A percentile compares a stretch with the other conserved stretches of the same genome.
Evolutionary conservation across 2,329 filamentous ascomycete genomes (phyloP).

Genomic region (Ascocoryne sarcoides): DNA sequence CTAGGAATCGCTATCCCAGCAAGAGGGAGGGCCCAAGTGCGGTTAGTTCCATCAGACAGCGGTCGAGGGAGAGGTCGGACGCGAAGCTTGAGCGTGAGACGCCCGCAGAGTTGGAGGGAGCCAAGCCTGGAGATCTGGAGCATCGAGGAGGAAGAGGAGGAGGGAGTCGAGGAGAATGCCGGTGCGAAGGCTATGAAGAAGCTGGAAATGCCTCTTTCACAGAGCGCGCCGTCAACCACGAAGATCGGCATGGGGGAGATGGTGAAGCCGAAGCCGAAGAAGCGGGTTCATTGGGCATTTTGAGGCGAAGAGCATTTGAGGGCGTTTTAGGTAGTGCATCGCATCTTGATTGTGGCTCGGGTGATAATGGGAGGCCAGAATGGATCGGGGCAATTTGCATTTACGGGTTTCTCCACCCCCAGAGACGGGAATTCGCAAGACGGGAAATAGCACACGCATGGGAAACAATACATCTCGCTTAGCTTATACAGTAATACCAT

Average conservation of each 20-base stretch:
- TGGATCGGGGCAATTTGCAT: no score
- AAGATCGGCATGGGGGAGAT: conserved; percentile 9
- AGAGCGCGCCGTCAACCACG: conserved; percentile 14
- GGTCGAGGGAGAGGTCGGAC: conserved; percentile 20
- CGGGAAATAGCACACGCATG: no score
- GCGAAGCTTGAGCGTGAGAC: conserved; percentile 18
- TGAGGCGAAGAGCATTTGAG: background rate
- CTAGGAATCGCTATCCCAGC: conserved; percentile 19
- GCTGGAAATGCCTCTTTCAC: conserved; percentile 5
- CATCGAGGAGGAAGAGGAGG: conserved; percentile 26
- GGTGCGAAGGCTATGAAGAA: background rate
- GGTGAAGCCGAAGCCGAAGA: conserved; percentile 23
- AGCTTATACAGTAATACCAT: no score
- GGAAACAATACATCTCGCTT: no score
- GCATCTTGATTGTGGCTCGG: background rate
- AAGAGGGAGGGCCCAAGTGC: conserved; percentile 21
- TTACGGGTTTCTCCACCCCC: no score
- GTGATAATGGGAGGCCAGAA: no score
- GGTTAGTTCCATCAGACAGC: conserved; percentile 9
- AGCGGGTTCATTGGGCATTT: conserved; percentile 27
- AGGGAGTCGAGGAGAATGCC: conserved; percentile 13
- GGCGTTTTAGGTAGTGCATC: conserved; percentile 2
- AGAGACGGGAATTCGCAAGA: no score
- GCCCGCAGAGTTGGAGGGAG: conserved; percentile 24
- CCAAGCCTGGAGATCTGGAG: conserved; percentile 27